Evolutionary conservation across 352 stramenopile species (phyloP), one percentile per base, ranked within the genome.

Genomic region (Phytophthora meadii): DNA sequence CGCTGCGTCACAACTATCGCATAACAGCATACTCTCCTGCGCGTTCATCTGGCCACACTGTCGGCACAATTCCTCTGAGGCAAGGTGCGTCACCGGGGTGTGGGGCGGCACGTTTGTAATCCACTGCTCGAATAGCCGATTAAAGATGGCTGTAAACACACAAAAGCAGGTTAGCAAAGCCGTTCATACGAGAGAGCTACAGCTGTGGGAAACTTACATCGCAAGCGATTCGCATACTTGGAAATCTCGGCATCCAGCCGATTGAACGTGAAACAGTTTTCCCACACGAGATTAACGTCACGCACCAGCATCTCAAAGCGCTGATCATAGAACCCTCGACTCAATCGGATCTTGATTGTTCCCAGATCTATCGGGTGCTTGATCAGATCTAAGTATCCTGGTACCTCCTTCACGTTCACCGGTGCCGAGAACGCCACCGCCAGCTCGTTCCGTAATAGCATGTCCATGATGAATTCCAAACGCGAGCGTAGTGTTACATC

Each of bases 301-400:
- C 64, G 71, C n/a, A 84, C 55, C 2, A 92, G 56, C 19, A 82
- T 74, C 30, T 89, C 68, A 15, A 79, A 83, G 4, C 74, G 77
- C 28, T 84, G 59, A 27, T 90, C 74, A 54, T 94, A 94, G 41
- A 76, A 82, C 1, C 84, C 84, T 12, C 75, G 68, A 9, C 30
- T 63, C 30, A 99, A 74, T 17, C 93, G 88, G 27, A 80, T 74
- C 19, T 84, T 88, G 37, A 98, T 82, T 24, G 95, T 98, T 5
- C 85, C 85, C 4, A 99, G 68, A 68, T 99, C 94, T 89, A 98
- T 98, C 15, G 93, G 90, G 6, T 82, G 42, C 47, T 87, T 88
- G 56, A 96, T 81, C 25, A 96, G 48, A 36, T 83, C 71, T 2
- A 63, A 54, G 54, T 96, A 96, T 12, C 83, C 85, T 14, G 82